phyloP scores from a whole-genome alignment of 345 rosid species.

The Salix udensis region DNA sequence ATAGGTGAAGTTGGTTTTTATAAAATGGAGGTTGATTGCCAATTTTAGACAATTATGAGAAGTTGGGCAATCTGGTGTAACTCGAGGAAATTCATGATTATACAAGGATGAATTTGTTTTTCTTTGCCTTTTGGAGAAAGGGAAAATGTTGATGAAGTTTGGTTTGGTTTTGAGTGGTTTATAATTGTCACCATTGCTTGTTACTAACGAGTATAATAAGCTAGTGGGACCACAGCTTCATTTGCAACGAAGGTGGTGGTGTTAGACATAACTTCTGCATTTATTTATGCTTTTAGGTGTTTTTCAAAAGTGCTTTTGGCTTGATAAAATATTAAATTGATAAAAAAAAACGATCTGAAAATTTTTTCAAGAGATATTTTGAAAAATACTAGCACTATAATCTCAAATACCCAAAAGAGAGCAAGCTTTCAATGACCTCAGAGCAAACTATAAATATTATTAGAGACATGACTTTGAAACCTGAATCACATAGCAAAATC shows the following conservation, averaged over 20 bases:
- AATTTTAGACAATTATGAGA: neutral
- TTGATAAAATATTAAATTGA: no score
- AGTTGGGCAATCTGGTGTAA: neutral
- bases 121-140: neutral
- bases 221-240: neutral
- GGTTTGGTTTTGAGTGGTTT: neutral
- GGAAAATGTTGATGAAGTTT: neutral
- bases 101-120: neutral
- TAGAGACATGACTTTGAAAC: neutral
- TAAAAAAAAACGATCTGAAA: no score
- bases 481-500: neutral
- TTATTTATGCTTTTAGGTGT: no score
- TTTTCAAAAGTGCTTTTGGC: no score
- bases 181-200: neutral
- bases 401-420: no score
- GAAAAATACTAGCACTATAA: no score
- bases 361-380: no score
- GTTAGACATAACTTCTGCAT: no score
- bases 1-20: neutral
- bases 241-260: no score
- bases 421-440: no score
- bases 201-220: neutral
- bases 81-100: neutral
- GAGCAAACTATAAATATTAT: no score
- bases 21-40: neutral